Base-by-base conservation (phyloP, 257 asterid species). In the Ajuga chamaepitys region DNA sequence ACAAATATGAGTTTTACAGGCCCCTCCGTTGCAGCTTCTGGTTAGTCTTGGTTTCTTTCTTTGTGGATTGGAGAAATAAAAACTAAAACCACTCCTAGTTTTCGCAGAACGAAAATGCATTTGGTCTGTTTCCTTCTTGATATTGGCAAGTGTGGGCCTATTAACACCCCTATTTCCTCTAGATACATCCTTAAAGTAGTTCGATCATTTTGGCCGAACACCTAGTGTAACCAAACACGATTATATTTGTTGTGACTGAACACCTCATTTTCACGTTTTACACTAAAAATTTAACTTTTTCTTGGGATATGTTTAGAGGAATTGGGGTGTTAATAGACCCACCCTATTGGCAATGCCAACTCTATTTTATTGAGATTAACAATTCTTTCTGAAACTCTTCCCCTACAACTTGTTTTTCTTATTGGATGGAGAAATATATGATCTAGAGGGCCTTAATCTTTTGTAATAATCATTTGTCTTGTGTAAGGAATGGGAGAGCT, bases 1-100 rank as follows among this genome's bases (percentile, higher is more conserved):
- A 76, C 75, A 66, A 80, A 61, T 21, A 87, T 88, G 96, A 88
- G 91, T 70, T 77, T 80, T 64, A 45, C 88, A 4, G 87, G 86
- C 52, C 74, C 96, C 50, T 85, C 94, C 11, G 54, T 74, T 58
- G 77, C 77, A 5, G 81, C 82, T 77, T 78, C 91, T 80, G 91
- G 96, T 85, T 70, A 78, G 91, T 74, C 48, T 66, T 56, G 13
- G 50, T 18, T 41, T 68, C 4, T 30, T 53, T 69, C 53, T 42
- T 66, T 9, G 16, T 56, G 35, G 13, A 21, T 21, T 50, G 42
- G 64, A 5, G 2, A 18, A 8, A 32, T 9, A 21, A 7, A 25
- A 35, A 14, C 0, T 2, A 40, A 16, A 22, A 46, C 16, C 10
- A 44, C 9, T 57, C 58, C 53, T 67, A 6, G 18, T 47, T 10